A percentile compares a stretch with the other conserved stretches of the same genome.
Evolutionary conservation across 805 yeast species (phyloP).

Genomic region (Monosporozyma siamensis): DNA sequence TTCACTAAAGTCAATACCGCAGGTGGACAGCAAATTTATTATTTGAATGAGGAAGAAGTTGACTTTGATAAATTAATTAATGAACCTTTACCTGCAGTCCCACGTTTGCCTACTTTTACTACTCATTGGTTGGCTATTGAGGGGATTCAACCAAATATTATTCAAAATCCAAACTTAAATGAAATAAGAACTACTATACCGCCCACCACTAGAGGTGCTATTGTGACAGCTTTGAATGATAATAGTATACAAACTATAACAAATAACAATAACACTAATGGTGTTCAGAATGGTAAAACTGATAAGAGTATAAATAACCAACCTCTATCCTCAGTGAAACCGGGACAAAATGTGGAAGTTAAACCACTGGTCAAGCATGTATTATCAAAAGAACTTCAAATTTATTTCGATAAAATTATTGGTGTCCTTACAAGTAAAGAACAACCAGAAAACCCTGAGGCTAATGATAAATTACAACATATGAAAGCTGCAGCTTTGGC

Average conservation of each 20-base stretch:
- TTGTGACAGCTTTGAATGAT: conserved; percentile 50
- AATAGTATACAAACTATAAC: conserved; percentile 32
- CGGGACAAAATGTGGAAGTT: conserved; percentile 45
- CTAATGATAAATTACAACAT: conserved; percentile 27
- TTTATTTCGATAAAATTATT: conserved; percentile 85
- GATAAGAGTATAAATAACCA: conserved; percentile 4
- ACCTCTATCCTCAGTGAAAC: conserved; percentile 29
- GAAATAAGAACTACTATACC: conserved; percentile 67
- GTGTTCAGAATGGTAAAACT: background rate
- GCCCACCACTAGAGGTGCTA: conserved; percentile 76
- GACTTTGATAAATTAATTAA: conserved; percentile 91
- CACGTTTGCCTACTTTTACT: conserved; percentile 83
- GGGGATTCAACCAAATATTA: conserved; percentile 96
- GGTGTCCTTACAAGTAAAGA: conserved; percentile 60
- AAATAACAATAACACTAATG: conserved; percentile 11
- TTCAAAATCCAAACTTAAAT: conserved; percentile 79
- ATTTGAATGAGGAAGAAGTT: conserved; percentile 84
- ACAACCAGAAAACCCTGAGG: conserved; percentile 19
- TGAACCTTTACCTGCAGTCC: conserved; percentile 91
- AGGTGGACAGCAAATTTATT: conserved; percentile 88
- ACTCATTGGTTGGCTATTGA: conserved; percentile 98
- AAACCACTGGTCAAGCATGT: conserved; percentile 94
- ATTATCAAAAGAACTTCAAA: conserved; percentile 83
- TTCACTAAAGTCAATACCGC: conserved; percentile 84
- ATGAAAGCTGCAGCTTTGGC: conserved; percentile 73